Evolutionary conservation across 495 filamentous ascomycete genomes (phyloP), one percentile per base, ranked within the genome.

Genomic region (Aspergillus haitiensis): DNA sequence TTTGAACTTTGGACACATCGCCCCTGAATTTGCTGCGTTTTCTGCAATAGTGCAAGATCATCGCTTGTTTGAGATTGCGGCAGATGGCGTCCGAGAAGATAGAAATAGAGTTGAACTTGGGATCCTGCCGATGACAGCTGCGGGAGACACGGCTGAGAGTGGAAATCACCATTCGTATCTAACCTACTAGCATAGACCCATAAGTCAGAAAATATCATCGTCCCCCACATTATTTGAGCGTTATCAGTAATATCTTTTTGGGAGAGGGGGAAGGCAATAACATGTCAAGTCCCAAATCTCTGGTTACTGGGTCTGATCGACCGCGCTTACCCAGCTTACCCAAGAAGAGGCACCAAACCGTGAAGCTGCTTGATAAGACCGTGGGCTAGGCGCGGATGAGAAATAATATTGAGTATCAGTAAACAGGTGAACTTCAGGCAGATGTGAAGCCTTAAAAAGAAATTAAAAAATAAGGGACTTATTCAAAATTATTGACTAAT

Each of bases 221-320:
- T 1, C 3, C 48, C 48, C 48, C 48, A 51, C 48, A 51, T n/a
- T 50, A 31, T 6, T 31, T 13, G 21, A 32, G 18, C 32, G 16
- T 39, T 21, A 54, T 54, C 50, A 42, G 35, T 18, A 18, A 10
- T 18, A 46, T n/a, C n/a, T 27, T 27, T 27, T 27, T 27, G 21
- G 21, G 21, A 27, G 21, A 3, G 21, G 21, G 44, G 16, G 44
- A 40, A 11, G 44, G 44, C 6, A 18, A 15, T 52, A 15, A 52
- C 27, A 46, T 33, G 32, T 55, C 7, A 21, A 55, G 52, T 55
- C 27, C 55, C 55, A 49, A 39, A 39, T 18, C 55, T 57, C 18
- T 49, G 45, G 55, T 49, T 57, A 44, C 16, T 7, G 33, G 55
- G 7, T 39, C 15, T 39, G 55, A 57, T 57, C 44, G 32, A 51